These are phyloP conservation scores for Capronia americana DNA, from an alignment of 2,329 filamentous ascomycete species.

Conservation along the genomic window DNA sequence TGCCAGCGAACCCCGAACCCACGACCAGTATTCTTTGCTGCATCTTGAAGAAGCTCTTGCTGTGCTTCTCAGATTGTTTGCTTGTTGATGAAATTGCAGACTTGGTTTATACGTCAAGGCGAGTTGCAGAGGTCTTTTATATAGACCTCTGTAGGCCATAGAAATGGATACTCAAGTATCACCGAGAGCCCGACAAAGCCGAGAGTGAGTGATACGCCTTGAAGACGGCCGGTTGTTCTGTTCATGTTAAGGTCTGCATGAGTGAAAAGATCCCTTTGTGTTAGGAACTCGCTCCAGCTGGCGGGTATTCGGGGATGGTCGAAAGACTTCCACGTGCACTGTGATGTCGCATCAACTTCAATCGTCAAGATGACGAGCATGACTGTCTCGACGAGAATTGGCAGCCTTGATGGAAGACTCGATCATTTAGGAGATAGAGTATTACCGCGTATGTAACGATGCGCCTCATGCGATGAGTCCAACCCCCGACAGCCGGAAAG, in stretches of 20 bases:
- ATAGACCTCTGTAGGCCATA: not conserved
- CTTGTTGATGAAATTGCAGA: not conserved
- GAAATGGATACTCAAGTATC: not conserved
- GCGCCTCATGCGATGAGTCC: not conserved
- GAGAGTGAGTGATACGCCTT: not conserved
- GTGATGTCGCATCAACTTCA: not conserved
- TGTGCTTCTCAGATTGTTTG: not conserved
- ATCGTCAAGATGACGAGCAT: not conserved
- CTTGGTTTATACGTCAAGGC: not conserved
- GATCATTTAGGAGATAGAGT: not conserved
- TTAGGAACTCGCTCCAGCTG: not conserved
- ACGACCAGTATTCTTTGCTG: conserved; percentile 40
- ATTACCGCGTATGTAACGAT: not conserved
- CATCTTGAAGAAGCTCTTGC: conserved; percentile 5
- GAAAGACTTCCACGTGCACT: not conserved
- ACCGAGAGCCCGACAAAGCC: not conserved
- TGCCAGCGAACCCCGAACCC: conserved; percentile 48
- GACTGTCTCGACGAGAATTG: not conserved
- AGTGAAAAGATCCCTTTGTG: not conserved
- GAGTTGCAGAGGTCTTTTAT: not conserved
- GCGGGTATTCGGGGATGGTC: conserved; percentile 6
- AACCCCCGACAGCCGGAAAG: not conserved
- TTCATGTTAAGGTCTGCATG: not conserved
- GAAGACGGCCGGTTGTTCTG: not conserved
- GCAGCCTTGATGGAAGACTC: not conserved